Conservation (phyloP, 176 grass and related monocot species). For the Typha latifolia region DNA sequence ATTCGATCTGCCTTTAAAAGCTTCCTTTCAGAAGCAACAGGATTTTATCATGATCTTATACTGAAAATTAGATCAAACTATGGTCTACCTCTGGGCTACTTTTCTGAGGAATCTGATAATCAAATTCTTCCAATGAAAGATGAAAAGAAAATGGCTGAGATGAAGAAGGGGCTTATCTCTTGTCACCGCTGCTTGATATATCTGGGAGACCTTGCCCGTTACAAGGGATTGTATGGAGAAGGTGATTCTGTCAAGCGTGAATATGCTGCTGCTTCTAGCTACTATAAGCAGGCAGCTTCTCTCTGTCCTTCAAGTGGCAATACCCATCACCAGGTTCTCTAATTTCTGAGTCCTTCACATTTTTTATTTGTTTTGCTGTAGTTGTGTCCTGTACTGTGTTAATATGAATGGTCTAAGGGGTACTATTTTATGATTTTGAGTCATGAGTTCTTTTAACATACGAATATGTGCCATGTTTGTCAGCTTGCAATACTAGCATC, state of each 20-base stretch:
- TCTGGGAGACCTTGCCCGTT: constrained; percentile 86
- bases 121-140: constrained; percentile 23
- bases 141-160: constrained; percentile 39
- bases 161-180: constrained; percentile 71
- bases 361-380: no score
- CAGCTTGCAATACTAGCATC: constrained; percentile 83
- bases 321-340: constrained; percentile 84
- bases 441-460: not conserved
- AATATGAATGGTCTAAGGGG: not conserved
- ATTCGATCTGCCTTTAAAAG: constrained; percentile 60
- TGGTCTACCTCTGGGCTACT: constrained; percentile 63
- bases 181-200: constrained; percentile 95
- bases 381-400: not conserved
- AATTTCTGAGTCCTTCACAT: no score
- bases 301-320: constrained; percentile 76
- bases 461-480: not conserved
- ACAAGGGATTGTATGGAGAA: constrained; percentile 82
- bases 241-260: constrained; percentile 55
- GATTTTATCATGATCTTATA: constrained; percentile 90
- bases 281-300: constrained; percentile 72
- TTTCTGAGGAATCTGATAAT: constrained; percentile 42
- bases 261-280: constrained; percentile 73
- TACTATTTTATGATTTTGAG: not conserved
- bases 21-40: constrained; percentile 83
- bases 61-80: constrained; percentile 75